Percentiles rank a stretch among this genome's conserved stretches.
These are phyloP conservation scores for Platanus orientalis DNA, from an alignment of 164 flowering plant species.

Conservation along the genomic window DNA sequence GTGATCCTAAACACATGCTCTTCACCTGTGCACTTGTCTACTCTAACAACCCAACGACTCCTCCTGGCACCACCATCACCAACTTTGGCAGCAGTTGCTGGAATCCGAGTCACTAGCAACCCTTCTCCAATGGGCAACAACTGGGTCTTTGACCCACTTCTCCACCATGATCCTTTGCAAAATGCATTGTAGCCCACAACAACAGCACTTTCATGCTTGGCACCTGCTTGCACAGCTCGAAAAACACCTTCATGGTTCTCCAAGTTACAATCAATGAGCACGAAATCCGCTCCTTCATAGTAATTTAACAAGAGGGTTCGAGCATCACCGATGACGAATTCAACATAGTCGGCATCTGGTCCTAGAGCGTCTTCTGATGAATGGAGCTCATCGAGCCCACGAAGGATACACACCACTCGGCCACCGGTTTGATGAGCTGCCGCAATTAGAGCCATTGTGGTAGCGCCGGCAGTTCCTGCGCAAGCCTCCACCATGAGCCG, in stretches of 20 bases:
- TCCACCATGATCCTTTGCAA: conserved; percentile 45
- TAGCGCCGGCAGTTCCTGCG: conserved; percentile 35
- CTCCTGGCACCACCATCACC: conserved; percentile 21
- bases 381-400: conserved; percentile 26
- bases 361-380: conserved; percentile 34
- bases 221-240: conserved; percentile 24
- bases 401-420: conserved; percentile 58
- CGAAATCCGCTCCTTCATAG: conserved; percentile 56
- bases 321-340: conserved; percentile 64
- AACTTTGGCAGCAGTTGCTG: conserved; percentile 1
- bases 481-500: conserved; percentile 63
- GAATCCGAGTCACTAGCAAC: conserved; percentile 45
- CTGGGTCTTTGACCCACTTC: conserved; percentile 36
- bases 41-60: conserved; percentile 68
- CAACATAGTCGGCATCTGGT: conserved; percentile 24
- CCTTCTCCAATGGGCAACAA: conserved; percentile 81
- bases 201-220: conserved; percentile 26
- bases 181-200: conserved; percentile 75
- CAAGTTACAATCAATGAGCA: conserved; percentile 62
- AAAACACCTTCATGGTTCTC: conserved; percentile 45
- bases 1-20: conserved; percentile 76
- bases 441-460: conserved; percentile 54
- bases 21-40: conserved; percentile 78
- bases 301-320: conserved; percentile 29
- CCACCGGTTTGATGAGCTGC: conserved; percentile 85